A percentile compares a stretch with the other conserved stretches of the same genome.
phyloP scores from a whole-genome alignment of 331 rosid genomes.

The Rhamnella rubrinervis region DNA sequence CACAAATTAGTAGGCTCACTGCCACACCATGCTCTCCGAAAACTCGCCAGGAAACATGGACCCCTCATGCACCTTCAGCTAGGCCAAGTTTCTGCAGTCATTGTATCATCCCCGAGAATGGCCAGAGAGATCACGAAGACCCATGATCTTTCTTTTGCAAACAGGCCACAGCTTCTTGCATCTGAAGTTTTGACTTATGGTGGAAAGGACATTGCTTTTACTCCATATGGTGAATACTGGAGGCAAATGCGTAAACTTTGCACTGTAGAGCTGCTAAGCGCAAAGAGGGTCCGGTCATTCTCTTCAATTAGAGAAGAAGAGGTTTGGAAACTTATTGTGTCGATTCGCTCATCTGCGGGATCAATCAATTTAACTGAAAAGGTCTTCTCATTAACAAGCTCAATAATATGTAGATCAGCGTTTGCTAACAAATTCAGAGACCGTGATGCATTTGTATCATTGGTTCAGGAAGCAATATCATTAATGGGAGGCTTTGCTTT shows the following conservation, averaged over 20 bases:
- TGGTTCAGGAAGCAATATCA: background rate
- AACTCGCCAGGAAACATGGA: constrained; percentile 16
- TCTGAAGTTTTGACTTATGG: background rate
- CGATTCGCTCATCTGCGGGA: background rate
- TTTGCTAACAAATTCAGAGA: constrained; percentile 27
- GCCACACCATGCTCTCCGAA: constrained; percentile 8
- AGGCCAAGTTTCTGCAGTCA: background rate
- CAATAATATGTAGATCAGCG: constrained; percentile 15
- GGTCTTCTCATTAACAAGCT: background rate
- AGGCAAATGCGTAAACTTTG: constrained; percentile 13
- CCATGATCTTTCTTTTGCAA: constrained; percentile 1
- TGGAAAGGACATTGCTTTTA: background rate
- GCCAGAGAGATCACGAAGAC: constrained; percentile 16
- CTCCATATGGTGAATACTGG: constrained; percentile 19
- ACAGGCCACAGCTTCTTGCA: background rate
- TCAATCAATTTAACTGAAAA: constrained; percentile 11
- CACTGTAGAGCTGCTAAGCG: constrained; percentile 4
- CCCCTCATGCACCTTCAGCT: constrained; percentile 22
- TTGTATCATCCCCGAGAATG: constrained; percentile 8
- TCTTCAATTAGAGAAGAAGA: constrained; percentile 15
- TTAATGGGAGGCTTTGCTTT: constrained; percentile 9
- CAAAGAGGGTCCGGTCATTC: constrained; percentile 8
- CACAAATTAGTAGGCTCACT: constrained; percentile 14
- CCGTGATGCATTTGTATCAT: background rate
- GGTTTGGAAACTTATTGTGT: background rate